phyloP scores from a whole-genome alignment of 129 eudicot genomes.

The Arctium lappa region DNA sequence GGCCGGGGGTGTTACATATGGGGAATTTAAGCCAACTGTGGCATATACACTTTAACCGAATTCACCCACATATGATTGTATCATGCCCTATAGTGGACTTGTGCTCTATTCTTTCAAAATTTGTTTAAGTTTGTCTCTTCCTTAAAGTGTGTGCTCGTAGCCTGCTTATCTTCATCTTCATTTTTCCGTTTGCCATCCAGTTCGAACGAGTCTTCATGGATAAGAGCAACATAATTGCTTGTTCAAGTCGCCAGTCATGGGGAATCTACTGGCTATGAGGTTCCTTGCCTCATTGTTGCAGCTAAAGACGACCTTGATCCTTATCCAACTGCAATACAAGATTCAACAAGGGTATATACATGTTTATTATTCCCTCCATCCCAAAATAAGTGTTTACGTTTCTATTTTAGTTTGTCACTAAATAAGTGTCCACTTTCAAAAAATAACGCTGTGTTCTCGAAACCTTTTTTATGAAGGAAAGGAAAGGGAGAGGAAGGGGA shows the following conservation, averaged over 20 bases:
- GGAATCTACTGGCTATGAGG: constrained; percentile 84
- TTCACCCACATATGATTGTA: background rate
- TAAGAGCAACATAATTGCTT: constrained; percentile 71
- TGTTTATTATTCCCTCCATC: background rate
- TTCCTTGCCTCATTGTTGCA: constrained; percentile 90
- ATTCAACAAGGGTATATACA: constrained; percentile 89
- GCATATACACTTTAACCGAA: background rate
- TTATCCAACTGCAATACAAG: constrained; percentile 72
- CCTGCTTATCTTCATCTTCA: constrained; percentile 1
- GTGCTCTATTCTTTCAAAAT: background rate
- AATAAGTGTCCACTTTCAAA: background rate
- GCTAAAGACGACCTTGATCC: constrained; percentile 92
- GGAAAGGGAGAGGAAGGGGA: too few relatives aligned
- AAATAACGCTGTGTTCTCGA: background rate
- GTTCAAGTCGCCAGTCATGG: constrained; percentile 93
- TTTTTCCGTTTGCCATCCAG: constrained; percentile 31
- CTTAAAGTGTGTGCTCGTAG: background rate
- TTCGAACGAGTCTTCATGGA: constrained; percentile 73
- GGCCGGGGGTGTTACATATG: background rate
- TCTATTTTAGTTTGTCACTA: background rate
- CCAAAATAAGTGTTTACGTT: background rate
- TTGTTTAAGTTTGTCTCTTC: background rate
- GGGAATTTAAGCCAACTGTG: background rate
- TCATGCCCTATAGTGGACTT: background rate
- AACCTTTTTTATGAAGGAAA: background rate